Evolutionary conservation across 106 monocot genomes (phyloP), one percentile per base, ranked within the genome.

Genomic region (Ottelia alismoides): DNA sequence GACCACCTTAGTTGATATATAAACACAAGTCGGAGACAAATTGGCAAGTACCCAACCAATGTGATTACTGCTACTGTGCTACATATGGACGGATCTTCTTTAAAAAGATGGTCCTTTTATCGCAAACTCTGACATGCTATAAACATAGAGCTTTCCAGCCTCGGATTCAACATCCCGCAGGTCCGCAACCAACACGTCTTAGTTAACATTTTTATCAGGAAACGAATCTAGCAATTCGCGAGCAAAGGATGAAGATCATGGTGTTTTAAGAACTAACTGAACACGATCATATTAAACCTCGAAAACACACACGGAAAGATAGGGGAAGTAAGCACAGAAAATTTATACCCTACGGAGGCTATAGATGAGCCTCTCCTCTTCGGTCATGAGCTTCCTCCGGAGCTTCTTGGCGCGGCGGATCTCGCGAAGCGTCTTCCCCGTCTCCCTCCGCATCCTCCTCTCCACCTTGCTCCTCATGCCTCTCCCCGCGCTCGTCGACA

Each of bases 321-420:
- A 18, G 20, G 29, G 17, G 25, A 43, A 23, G 50, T 22, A n/a
- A n/a, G 2, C 11, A 26, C 47, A 30, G 11, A 27, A 45, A 43
- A 43, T 43, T 7, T 43, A 57, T 72, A 96, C 88, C 58, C 96
- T 81, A 62, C 96, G 75, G 56, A 96, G 76, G 68, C 76, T 89
- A 72, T 96, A 89, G 32, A 96, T 82, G 30, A 96, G 82, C 71
- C 80, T 81, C 67, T 96, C 96, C 43, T 96, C 96, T 20, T 96
- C 96, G 12, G 88, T 89, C 96, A 96, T 96, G 45, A 96, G 64
- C 56, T 89, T 96, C 69, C 81, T 84, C 63, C 85, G 78, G 14
- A 96, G 68, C 67, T 88, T 96, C 62, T 85, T 85, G 11, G 96
- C 88, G 26, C 88, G 75, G 29, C 96, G 57, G 12, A 89, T 61